Evolutionary conservation across 192 early-diverging fungal genomes (phyloP).

Genomic region (Entomortierella beljakovae): DNA sequence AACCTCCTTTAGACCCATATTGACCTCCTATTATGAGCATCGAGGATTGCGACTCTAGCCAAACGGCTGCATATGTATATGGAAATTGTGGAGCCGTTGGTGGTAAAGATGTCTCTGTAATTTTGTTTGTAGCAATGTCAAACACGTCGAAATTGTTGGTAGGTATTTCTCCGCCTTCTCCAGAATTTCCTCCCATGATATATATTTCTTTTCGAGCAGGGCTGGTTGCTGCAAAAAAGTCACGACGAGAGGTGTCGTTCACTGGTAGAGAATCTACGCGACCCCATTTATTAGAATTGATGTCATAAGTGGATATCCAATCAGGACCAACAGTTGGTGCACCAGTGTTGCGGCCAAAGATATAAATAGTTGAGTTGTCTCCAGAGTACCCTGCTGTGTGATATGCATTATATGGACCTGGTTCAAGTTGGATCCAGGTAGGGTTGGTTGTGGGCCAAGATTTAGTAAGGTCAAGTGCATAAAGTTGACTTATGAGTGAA

Average conservation of each 20-base stretch:
- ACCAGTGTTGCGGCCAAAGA: conserved; percentile 38
- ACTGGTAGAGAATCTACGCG: neutral
- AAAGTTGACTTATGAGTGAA: conserved; percentile 13
- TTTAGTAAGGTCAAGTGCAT: conserved; percentile 24
- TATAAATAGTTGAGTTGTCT: conserved; percentile 23
- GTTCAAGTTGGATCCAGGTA: conserved; percentile 10
- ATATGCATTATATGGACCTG: conserved; percentile 24
- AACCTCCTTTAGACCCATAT: neutral
- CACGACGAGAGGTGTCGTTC: conserved; percentile 14
- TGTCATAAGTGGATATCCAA: conserved; percentile 12
- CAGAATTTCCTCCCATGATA: conserved; percentile 26
- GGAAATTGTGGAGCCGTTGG: conserved; percentile 7
- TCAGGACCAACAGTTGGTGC: neutral
- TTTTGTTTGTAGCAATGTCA: neutral
- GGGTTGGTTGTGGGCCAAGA: conserved; percentile 17
- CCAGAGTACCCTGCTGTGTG: conserved; percentile 25
- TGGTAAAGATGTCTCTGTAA: conserved; percentile 5
- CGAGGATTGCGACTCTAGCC: neutral
- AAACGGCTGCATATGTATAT: conserved; percentile 29
- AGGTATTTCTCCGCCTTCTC: neutral
- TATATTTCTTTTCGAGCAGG: conserved; percentile 18
- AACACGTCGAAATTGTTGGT: conserved; percentile 20
- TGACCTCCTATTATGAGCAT: conserved; percentile 32
- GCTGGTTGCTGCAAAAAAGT: conserved; percentile 32
- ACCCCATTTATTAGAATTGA: conserved; percentile 15